Evolutionary conservation across 768 basidiomycete genomes (phyloP).

Genomic region (Amanita polypyramis): DNA sequence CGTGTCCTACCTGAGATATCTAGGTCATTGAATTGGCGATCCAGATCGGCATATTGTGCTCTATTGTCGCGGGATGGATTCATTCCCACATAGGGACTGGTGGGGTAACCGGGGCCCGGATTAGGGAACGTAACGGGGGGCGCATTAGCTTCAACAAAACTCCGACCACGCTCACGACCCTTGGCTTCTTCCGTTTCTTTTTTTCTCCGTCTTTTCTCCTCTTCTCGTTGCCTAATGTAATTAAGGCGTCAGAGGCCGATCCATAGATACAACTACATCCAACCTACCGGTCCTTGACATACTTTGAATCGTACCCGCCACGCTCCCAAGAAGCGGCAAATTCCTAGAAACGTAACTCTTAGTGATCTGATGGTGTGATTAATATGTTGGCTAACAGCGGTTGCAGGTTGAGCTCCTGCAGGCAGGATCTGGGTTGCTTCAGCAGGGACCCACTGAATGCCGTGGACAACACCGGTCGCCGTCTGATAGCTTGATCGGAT

Average conservation of each 20-base stretch:
- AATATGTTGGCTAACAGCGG: conserved; percentile 28
- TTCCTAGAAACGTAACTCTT: conserved; percentile 27
- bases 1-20: conserved; percentile 31
- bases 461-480: conserved; percentile 51
- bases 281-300: conserved; percentile 34
- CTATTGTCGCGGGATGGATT: conserved; percentile 7
- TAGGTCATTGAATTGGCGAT: conserved; percentile 32
- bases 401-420: conserved; percentile 48
- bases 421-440: conserved; percentile 57
- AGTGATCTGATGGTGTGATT: conserved; percentile 2
- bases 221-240: conserved; percentile 32
- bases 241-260: neutral
- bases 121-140: conserved; percentile 20
- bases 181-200: conserved; percentile 34
- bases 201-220: conserved; percentile 32
- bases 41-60: conserved; percentile 17
- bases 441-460: conserved; percentile 61
- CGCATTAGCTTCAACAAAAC: conserved; percentile 31
- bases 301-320: conserved; percentile 27
- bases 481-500: conserved; percentile 56
- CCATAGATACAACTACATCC: neutral
- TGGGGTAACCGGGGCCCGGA: conserved; percentile 13
- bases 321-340: conserved; percentile 49
- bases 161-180: conserved; percentile 50
- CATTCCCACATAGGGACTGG: conserved; percentile 13